Conservation (phyloP, 2,329 filamentous ascomycete genomes). For the Grosmannia penicillata region DNA sequence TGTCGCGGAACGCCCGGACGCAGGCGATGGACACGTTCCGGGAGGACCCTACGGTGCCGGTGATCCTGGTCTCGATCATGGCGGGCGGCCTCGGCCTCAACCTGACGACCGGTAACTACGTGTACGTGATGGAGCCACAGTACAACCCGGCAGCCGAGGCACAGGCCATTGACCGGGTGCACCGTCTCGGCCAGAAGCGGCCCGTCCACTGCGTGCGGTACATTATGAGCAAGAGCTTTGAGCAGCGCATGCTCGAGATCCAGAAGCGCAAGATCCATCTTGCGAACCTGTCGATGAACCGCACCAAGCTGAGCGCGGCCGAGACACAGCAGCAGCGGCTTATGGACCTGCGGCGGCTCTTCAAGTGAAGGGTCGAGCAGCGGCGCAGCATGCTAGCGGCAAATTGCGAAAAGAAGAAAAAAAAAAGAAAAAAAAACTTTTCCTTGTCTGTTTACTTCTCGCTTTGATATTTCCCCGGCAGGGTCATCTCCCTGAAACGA, state of each 20-base stretch:
- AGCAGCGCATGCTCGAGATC: slow-evolving; percentile 81
- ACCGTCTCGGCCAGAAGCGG: slow-evolving; percentile 80
- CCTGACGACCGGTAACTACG: slow-evolving; percentile 68
- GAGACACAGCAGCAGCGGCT: slow-evolving; percentile 30
- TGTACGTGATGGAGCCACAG: slow-evolving; percentile 96
- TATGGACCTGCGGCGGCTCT: slow-evolving; percentile 42
- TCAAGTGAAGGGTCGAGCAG: no score
- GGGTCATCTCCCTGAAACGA: no score
- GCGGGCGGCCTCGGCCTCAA: slow-evolving; percentile 88
- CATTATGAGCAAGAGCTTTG: slow-evolving; percentile 82
- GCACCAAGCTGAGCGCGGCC: slow-evolving; percentile 14
- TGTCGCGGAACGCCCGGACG: slow-evolving; percentile 61
- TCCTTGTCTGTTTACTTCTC: no score
- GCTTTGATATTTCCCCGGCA: no score
- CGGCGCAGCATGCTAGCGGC: no score
- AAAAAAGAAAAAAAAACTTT: no score
- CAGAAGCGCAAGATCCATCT: slow-evolving; percentile 89
- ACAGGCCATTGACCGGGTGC: slow-evolving; percentile 87
- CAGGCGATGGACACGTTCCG: slow-evolving; percentile 66
- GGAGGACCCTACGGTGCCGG: slow-evolving; percentile 52
- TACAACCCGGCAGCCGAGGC: slow-evolving; percentile 93
- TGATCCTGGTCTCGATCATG: slow-evolving; percentile 84
- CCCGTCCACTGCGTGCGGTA: slow-evolving; percentile 76
- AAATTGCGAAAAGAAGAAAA: no score
- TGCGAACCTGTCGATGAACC: slow-evolving; percentile 47